A percentile compares a stretch with the other conserved stretches of the same genome.
Evolutionary conservation across 2,329 filamentous ascomycete genomes (phyloP).

Genomic region (Catunica adiposa): DNA sequence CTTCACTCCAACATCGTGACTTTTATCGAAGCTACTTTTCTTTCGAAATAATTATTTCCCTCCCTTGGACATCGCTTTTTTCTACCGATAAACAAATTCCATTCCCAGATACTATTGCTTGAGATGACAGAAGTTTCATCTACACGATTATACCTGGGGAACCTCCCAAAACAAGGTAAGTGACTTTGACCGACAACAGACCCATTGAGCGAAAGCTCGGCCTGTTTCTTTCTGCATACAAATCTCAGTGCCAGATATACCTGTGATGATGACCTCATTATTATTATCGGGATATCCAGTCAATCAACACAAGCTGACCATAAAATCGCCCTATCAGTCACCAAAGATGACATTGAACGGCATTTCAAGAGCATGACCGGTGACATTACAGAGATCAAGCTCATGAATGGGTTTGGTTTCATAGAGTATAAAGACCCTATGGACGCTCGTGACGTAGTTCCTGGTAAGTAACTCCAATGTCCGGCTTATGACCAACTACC

Average conservation of each 20-base stretch:
- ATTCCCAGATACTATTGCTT: constrained; percentile 15
- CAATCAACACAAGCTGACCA: not conserved
- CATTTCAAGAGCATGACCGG: constrained; percentile 96
- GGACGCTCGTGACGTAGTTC: constrained; percentile 96
- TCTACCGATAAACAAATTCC: constrained; percentile 8
- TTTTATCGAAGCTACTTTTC: too few relatives aligned
- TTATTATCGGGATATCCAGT: not conserved
- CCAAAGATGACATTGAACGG: constrained; percentile 88
- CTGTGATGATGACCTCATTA: constrained; percentile 11
- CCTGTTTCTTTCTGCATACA: not conserved
- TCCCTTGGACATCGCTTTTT: constrained; percentile 14
- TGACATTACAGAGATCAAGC: constrained; percentile 96
- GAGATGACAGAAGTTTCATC: constrained; percentile 79
- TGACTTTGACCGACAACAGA: not conserved
- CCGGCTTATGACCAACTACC: not conserved
- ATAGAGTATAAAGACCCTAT: constrained; percentile 98
- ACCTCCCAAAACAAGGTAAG: constrained; percentile 90
- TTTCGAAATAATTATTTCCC: not conserved
- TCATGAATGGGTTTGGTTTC: constrained; percentile 99
- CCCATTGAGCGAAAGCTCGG: not conserved
- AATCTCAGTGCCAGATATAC: not conserved
- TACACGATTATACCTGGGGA: constrained; percentile 92
- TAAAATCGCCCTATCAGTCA: constrained; percentile 40
- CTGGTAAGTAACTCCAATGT: constrained; percentile 46
- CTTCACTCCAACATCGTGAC: not conserved